Evolutionary conservation across 495 filamentous ascomycete genomes (phyloP).

Genomic region (Neurospora africana): DNA sequence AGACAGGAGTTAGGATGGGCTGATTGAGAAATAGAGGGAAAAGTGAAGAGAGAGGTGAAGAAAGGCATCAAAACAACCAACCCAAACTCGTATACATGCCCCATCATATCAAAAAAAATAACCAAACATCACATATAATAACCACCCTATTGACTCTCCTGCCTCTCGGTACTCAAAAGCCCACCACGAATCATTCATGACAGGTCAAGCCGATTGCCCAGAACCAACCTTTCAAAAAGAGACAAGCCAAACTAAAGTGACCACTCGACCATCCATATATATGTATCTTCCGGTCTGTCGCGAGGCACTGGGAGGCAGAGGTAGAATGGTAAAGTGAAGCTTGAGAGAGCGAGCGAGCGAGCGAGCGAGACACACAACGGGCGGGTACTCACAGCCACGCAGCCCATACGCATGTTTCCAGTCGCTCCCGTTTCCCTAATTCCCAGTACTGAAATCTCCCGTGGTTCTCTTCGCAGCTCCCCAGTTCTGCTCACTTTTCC

Average conservation of each 20-base stretch:
- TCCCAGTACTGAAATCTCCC: not conserved
- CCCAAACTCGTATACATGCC: too few relatives aligned
- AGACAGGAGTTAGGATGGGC: too few relatives aligned
- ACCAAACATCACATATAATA: not conserved
- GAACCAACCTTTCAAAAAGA: not conserved
- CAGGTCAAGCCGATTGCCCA: not conserved
- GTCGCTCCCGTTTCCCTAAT: not conserved
- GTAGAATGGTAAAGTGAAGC: not conserved
- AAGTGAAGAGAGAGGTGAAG: not conserved
- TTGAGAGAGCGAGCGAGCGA: not conserved
- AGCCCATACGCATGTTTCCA: not conserved
- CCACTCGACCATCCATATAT: not conserved
- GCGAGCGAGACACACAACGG: not conserved
- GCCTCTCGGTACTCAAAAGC: not conserved
- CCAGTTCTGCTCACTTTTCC: not conserved
- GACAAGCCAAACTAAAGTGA: not conserved
- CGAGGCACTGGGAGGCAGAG: not conserved
- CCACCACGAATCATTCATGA: not conserved
- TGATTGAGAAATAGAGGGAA: not conserved
- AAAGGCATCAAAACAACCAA: not conserved
- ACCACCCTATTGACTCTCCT: not conserved
- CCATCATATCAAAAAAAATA: too few relatives aligned
- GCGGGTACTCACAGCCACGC: not conserved
- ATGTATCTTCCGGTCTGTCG: not conserved
- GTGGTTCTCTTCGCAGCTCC: not conserved